These are phyloP conservation scores for Yarrowia osloensis DNA, from an alignment of 805 yeast genomes.

Conservation along the genomic window DNA sequence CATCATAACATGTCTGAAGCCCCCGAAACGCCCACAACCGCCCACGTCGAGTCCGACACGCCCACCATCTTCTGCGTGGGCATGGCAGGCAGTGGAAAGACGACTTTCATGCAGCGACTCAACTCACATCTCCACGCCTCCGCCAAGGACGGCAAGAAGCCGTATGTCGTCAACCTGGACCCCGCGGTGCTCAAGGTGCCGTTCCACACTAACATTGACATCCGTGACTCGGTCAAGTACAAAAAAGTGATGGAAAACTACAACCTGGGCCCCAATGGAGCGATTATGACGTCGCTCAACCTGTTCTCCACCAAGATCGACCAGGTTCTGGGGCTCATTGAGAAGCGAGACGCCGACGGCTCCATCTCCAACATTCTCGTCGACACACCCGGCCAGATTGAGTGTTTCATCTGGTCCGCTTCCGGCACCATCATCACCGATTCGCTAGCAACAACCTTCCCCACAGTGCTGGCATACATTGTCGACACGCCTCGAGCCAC, in stretches of 20 bases:
- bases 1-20: neutral
- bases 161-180: conserved; percentile 91
- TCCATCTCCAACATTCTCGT: conserved; percentile 69
- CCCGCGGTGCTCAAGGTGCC: conserved; percentile 97
- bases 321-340: conserved; percentile 84
- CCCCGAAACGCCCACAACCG: neutral
- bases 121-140: conserved; percentile 82
- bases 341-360: conserved; percentile 59
- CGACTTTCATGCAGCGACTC: conserved; percentile 94
- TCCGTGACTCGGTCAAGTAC: conserved; percentile 93
- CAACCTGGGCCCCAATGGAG: conserved; percentile 96
- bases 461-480: conserved; percentile 92
- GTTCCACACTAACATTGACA: conserved; percentile 90
- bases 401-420: conserved; percentile 98
- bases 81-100: conserved; percentile 87
- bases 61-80: conserved; percentile 53
- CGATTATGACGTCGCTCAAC: conserved; percentile 92
- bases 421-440: conserved; percentile 96
- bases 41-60: conserved; percentile 22
- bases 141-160: conserved; percentile 47
- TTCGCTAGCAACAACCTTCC: conserved; percentile 92
- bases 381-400: conserved; percentile 99
- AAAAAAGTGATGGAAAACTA: conserved; percentile 94
- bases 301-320: conserved; percentile 93
- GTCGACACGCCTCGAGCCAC: conserved; percentile 95